Conservation (phyloP, 257 asterid genomes). For the Nicotiana knightiana region DNA sequence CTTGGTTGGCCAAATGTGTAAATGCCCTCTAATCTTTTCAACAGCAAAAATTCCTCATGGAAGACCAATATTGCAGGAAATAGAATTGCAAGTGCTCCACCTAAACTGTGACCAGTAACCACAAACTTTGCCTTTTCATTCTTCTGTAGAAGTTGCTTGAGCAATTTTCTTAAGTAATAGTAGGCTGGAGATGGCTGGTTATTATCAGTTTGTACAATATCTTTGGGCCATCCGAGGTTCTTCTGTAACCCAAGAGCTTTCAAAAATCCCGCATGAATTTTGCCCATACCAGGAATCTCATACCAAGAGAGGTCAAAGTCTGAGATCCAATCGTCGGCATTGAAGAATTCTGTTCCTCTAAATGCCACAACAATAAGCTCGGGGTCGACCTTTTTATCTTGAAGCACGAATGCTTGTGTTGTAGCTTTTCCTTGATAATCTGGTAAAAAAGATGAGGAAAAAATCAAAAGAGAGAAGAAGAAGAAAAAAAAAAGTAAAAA, state of each 20-base stretch:
- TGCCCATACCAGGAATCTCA: constrained; percentile 30
- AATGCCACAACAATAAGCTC: constrained; percentile 32
- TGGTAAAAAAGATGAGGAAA: neutral
- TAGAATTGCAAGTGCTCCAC: constrained; percentile 58
- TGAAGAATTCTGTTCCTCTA: constrained; percentile 46
- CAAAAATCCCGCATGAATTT: constrained; percentile 49
- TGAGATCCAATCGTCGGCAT: constrained; percentile 32
- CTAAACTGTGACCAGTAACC: constrained; percentile 65
- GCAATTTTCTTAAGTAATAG: constrained; percentile 26
- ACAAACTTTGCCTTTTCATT: constrained; percentile 23
- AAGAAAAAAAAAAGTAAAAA: neutral
- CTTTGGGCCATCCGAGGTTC: constrained; percentile 24
- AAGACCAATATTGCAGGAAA: constrained; percentile 44
- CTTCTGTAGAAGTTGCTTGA: constrained; percentile 10
- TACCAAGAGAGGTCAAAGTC: constrained; percentile 45
- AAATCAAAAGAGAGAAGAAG: neutral
- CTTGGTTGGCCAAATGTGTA: constrained; percentile 73
- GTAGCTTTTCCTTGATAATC: constrained; percentile 21
- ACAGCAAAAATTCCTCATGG: constrained; percentile 28
- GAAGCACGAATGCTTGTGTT: constrained; percentile 44
- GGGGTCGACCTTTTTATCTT: constrained; percentile 19
- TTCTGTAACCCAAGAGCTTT: constrained; percentile 51
- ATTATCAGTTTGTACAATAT: neutral
- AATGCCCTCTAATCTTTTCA: constrained; percentile 38
- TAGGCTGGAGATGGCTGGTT: constrained; percentile 20